Evolutionary conservation across 1,139 yeast genomes (phyloP), one percentile per base, ranked within the genome.

Genomic region (Wickerhamomyces sp.): DNA sequence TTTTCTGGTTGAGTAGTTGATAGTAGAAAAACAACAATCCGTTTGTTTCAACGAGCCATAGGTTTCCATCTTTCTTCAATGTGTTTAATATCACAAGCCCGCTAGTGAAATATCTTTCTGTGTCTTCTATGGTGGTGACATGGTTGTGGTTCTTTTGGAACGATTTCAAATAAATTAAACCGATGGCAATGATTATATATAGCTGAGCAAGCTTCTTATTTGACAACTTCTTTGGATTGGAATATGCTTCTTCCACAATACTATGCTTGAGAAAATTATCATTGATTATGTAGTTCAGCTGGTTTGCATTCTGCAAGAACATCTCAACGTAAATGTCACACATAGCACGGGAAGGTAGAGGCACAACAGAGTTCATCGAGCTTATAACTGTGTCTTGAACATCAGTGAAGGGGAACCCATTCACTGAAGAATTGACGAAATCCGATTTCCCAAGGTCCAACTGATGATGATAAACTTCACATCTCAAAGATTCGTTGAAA

Each of bases 41-140:
- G 33, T 67, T 58, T 7, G 62, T 59, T 38, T 66, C 63, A 2
- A 67, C 62, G 24, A 62, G 47, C 68, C 70, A 66, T 11, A 66
- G 34, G 26, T 58, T 59, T 1, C 64, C 64, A 40, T 64, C 67
- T 29, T 59, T 61, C 2, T 55, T 54, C 12, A 56, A 52, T 17
- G 54, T 51, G 24, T 54, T 41, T 37, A 58, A 44, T 14, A 65
- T 36, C 24, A 51, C 50, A 29, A 62, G 39, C 1, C 63, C 69
- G 33, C 59, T 49, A 16, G 60, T 58, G 33, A 63, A 59, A 39
- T 49, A 63, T 5, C 45, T 22, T 10, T 38, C 35, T 23, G 29
- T 10, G 22, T 8, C 9, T 19, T 19, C 9, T 19, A 19, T 19
- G 10, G 10, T 19, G 15, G 16, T 20, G 16, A 16, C 30, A 14